Conservation (phyloP, 1,284 basidiomycete genomes). For the Bjerkandera adusta region DNA sequence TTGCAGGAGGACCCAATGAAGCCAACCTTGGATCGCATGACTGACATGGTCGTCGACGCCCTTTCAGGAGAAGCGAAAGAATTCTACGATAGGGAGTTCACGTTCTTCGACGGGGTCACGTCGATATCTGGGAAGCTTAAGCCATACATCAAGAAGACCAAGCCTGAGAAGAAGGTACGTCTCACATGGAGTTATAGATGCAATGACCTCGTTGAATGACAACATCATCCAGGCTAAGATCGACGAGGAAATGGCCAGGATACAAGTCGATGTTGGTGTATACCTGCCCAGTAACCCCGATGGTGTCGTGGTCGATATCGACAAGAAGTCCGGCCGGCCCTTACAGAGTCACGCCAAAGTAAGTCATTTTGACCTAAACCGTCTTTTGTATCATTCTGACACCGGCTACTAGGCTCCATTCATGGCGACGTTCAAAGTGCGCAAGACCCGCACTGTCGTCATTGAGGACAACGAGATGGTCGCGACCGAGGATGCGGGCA, state of each 20-base stretch:
- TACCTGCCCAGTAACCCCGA: conserved; percentile 98
- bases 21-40: conserved; percentile 89
- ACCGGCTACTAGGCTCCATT: conserved; percentile 78
- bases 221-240: conserved; percentile 79
- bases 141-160: conserved; percentile 94
- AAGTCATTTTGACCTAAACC: neutral
- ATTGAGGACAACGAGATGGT: conserved; percentile 64
- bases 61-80: conserved; percentile 88
- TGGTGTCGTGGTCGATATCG: conserved; percentile 93
- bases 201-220: conserved; percentile 1
- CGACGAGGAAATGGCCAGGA: conserved; percentile 99
- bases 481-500: conserved; percentile 59
- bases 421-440: conserved; percentile 99
- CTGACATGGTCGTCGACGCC: conserved; percentile 76
- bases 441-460: conserved; percentile 71
- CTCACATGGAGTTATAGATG: neutral
- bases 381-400: neutral
- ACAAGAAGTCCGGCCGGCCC: conserved; percentile 94
- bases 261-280: conserved; percentile 89
- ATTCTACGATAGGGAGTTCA: conserved; percentile 96
- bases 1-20: conserved; percentile 91
- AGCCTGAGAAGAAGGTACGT: conserved; percentile 92
- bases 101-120: conserved; percentile 96
- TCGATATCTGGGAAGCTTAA: conserved; percentile 98
- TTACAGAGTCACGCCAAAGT: conserved; percentile 98